These are phyloP conservation scores for Russula lepida DNA, from an alignment of 768 basidiomycete genomes.

Conservation along the genomic window DNA sequence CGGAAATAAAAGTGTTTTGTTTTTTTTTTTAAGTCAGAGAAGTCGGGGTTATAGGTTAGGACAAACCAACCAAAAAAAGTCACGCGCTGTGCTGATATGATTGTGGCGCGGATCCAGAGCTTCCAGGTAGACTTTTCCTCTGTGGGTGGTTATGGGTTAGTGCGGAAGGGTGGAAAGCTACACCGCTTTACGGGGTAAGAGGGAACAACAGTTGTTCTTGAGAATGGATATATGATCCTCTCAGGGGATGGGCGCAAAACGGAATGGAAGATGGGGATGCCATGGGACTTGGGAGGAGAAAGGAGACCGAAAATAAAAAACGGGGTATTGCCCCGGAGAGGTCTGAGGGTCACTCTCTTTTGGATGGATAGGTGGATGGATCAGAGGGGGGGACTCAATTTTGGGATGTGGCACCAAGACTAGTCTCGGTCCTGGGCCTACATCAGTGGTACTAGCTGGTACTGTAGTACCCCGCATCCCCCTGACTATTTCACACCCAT, in stretches of 20 bases:
- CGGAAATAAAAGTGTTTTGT: neutral
- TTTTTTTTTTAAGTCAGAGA: neutral
- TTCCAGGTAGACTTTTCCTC: neutral
- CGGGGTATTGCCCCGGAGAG: neutral
- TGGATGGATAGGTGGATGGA: neutral
- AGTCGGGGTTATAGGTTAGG: neutral
- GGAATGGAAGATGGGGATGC: neutral
- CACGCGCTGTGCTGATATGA: neutral
- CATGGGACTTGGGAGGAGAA: neutral
- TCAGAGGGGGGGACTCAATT: neutral
- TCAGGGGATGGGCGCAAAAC: neutral
- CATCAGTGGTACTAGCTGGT: neutral
- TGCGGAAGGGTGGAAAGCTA: neutral
- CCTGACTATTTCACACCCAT: neutral
- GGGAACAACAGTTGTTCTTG: neutral
- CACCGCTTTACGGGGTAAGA: neutral
- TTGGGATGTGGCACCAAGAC: neutral
- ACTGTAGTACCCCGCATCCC: neutral
- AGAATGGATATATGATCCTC: neutral
- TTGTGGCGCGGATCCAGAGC: conserved; percentile 12
- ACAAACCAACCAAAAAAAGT: no score
- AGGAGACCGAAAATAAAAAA: neutral
- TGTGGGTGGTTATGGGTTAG: neutral
- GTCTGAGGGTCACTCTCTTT: no score
- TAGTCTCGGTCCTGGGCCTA: no score